phyloP scores from a whole-genome alignment of 257 asterid genomes.

The Solanum bulbocastanum region DNA sequence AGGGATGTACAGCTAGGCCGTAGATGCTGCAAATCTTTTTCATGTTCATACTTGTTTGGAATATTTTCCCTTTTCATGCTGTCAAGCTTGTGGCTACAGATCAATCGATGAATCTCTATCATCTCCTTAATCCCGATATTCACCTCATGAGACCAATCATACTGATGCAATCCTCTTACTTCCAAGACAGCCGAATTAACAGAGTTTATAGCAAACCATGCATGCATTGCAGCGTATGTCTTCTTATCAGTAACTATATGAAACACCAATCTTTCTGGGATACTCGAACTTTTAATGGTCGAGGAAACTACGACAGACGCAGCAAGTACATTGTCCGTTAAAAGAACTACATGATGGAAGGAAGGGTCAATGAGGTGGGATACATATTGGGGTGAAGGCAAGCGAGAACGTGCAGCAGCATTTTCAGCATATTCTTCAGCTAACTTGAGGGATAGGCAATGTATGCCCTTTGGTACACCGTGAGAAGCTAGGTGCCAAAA shows the following conservation, averaged over 20 bases:
- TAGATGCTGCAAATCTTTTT: constrained; percentile 39
- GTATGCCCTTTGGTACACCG: constrained; percentile 57
- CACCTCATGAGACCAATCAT: constrained; percentile 69
- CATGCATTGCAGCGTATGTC: constrained; percentile 75
- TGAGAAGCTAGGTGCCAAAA: constrained; percentile 85
- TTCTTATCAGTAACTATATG: constrained; percentile 83
- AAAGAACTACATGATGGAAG: constrained; percentile 59
- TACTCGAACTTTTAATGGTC: constrained; percentile 33
- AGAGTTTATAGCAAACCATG: constrained; percentile 77
- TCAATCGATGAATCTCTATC: constrained; percentile 67
- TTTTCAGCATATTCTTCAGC: constrained; percentile 74
- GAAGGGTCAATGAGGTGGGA: constrained; percentile 55
- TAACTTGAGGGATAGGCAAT: constrained; percentile 68
- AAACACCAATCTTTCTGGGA: constrained; percentile 56
- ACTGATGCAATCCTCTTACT: constrained; percentile 87
- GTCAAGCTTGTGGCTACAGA: constrained; percentile 37
- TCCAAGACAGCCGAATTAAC: constrained; percentile 50
- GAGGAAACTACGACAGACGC: constrained; percentile 82
- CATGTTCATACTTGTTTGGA: constrained; percentile 25
- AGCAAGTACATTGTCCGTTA: constrained; percentile 85
- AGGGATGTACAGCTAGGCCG: constrained; percentile 64
- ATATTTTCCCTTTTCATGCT: constrained; percentile 28
- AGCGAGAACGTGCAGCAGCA: constrained; percentile 63
- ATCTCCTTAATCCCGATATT: constrained; percentile 56
- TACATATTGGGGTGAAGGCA: constrained; percentile 61